Conservation (phyloP, 257 asterid species). For the Rubia yunnanensis region DNA sequence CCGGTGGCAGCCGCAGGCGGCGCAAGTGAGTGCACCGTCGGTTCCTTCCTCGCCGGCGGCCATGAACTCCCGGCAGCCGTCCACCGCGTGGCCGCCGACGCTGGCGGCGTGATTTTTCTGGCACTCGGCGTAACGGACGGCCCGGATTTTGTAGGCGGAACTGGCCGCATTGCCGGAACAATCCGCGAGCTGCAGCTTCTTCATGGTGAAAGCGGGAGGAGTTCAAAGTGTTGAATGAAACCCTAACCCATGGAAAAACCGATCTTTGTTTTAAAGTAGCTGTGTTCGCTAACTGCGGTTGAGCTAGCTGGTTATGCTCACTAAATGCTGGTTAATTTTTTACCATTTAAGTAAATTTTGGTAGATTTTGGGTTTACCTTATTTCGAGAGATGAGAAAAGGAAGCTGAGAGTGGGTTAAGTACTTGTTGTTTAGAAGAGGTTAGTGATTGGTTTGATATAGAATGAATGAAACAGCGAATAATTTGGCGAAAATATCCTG, state of each 20-base stretch:
- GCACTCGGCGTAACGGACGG: conserved; percentile 68
- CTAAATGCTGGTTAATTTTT: neutral
- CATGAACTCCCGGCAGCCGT: conserved; percentile 92
- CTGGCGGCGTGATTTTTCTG: conserved; percentile 89
- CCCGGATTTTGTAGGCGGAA: conserved; percentile 54
- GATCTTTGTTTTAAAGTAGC: neutral
- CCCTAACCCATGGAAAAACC: conserved; percentile 18
- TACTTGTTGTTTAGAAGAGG: neutral
- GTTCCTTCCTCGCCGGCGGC: conserved; percentile 47
- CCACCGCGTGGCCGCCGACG: conserved; percentile 83
- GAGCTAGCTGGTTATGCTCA: neutral
- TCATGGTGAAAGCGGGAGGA: conserved; percentile 4
- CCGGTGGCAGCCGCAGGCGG: conserved; percentile 92
- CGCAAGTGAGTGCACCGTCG: conserved; percentile 54
- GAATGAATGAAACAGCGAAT: neutral
- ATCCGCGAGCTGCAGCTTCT: conserved; percentile 12
- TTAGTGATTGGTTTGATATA: neutral
- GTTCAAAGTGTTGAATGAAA: neutral
- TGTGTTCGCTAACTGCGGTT: neutral
- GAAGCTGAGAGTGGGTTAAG: neutral
- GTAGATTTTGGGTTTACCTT: neutral
- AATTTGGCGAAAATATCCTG: neutral
- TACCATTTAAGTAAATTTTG: neutral
- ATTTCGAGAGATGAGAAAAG: no score
- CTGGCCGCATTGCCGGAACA: conserved; percentile 3